These are phyloP conservation scores for Pezicula neosporulosa DNA, from an alignment of 2,329 filamentous ascomycete genomes.

Conservation along the genomic window DNA sequence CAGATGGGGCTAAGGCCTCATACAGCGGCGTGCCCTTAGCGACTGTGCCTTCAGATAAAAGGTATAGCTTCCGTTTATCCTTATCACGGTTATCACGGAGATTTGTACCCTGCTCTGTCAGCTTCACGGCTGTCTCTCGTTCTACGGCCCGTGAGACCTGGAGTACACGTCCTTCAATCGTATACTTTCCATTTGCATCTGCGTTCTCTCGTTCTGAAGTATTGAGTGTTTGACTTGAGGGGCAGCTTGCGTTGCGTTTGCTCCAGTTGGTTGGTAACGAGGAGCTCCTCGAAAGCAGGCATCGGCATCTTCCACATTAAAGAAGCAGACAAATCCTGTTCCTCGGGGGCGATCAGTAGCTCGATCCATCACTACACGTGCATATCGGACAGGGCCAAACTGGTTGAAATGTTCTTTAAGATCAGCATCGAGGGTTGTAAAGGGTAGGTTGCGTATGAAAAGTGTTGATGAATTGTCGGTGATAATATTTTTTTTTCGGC, in stretches of 20 bases:
- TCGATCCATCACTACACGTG: constrained; percentile 83
- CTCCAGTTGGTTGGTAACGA: constrained; percentile 41
- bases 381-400: constrained; percentile 88
- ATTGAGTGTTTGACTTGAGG: constrained; percentile 71
- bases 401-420: constrained; percentile 82
- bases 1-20: constrained; percentile 69
- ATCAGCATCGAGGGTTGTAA: constrained; percentile 77
- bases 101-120: constrained; percentile 65
- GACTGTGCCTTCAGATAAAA: constrained; percentile 84
- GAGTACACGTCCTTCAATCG: constrained; percentile 82
- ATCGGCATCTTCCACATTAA: constrained; percentile 70
- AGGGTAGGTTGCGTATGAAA: constrained; percentile 93
- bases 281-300: constrained; percentile 75
- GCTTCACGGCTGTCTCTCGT: constrained; percentile 72
- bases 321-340: constrained; percentile 94
- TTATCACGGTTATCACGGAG: constrained; percentile 66
- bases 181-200: constrained; percentile 83
- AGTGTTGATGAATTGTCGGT: constrained; percentile 72
- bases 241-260: constrained; percentile 28
- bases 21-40: constrained; percentile 74
- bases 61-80: constrained; percentile 86
- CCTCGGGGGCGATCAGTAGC: constrained; percentile 83
- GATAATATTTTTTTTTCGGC: constrained; percentile 32
- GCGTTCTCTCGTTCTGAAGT: constrained; percentile 77
- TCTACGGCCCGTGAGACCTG: constrained; percentile 82